These are phyloP conservation scores for Helenozyma rhizophorensis DNA, from an alignment of 805 yeast genomes.

Conservation along the genomic window DNA sequence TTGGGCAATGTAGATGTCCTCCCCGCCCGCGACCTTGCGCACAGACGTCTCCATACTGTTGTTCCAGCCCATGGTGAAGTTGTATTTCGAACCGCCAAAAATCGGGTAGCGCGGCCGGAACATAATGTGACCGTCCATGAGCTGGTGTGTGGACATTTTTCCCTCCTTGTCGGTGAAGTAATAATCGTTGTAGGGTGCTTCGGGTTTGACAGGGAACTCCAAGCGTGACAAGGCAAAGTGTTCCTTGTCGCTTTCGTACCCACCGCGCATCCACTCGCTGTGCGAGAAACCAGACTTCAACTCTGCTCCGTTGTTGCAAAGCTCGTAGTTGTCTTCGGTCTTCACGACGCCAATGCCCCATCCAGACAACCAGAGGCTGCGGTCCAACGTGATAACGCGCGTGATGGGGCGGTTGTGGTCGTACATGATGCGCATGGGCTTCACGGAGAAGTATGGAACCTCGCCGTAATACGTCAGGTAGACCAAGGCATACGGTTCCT, in stretches of 20 bases:
- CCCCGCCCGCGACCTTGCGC: slow-evolving; percentile 32
- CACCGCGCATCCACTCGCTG: slow-evolving; percentile 65
- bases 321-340: slow-evolving; percentile 81
- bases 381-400: slow-evolving; percentile 52
- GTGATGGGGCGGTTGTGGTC: slow-evolving; percentile 64
- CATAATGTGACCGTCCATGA: slow-evolving; percentile 42
- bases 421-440: slow-evolving; percentile 55
- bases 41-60: slow-evolving; percentile 52
- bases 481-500: slow-evolving; percentile 34
- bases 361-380: slow-evolving; percentile 88
- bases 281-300: slow-evolving; percentile 73
- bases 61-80: slow-evolving; percentile 93
- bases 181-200: slow-evolving; percentile 41
- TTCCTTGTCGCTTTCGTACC: slow-evolving; percentile 41
- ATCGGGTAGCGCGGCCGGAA: slow-evolving; percentile 89
- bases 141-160: slow-evolving; percentile 74
- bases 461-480: slow-evolving; percentile 51
- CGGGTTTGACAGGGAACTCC: slow-evolving; percentile 45
- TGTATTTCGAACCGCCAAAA: slow-evolving; percentile 94
- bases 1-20: slow-evolving; percentile 51
- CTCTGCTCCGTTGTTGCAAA: slow-evolving; percentile 70
- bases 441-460: slow-evolving; percentile 43
- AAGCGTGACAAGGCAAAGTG: slow-evolving; percentile 60
- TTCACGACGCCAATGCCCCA: slow-evolving; percentile 63
- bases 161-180: slow-evolving; percentile 91